Conservation (phyloP, 768 basidiomycete species). For the Mycena kentingensis region DNA sequence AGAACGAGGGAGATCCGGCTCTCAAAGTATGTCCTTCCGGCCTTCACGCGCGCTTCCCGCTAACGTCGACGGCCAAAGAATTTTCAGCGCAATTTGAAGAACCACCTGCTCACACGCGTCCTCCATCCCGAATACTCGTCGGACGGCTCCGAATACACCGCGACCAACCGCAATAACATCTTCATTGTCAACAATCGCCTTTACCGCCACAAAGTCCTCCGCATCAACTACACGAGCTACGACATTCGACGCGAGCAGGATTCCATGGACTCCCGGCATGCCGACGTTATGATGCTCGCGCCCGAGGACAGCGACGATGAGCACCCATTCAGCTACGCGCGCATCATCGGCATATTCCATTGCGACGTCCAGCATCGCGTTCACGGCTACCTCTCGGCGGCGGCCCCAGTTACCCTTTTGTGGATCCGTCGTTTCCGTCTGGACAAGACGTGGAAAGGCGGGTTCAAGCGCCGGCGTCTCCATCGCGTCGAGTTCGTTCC, state of each 20-base stretch:
- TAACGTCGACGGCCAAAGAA: conserved; percentile 3
- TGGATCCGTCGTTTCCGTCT: neutral
- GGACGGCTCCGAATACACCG: conserved; percentile 21
- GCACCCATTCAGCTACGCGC: conserved; percentile 5
- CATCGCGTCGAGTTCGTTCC: neutral
- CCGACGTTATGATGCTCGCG: conserved; percentile 30
- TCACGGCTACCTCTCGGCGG: too few species aligned
- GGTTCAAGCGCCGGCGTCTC: neutral
- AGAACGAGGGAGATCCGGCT: conserved; percentile 12
- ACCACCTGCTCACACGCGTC: conserved; percentile 29
- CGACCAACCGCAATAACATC: neutral
- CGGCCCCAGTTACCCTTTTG: neutral
- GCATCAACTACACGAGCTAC: conserved; percentile 41
- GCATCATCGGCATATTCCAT: conserved; percentile 26
- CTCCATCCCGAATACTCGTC: conserved; percentile 18
- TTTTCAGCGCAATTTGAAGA: conserved; percentile 25
- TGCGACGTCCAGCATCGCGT: conserved; percentile 8
- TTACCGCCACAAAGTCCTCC: conserved; percentile 28
- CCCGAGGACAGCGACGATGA: conserved; percentile 13
- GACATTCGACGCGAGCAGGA: conserved; percentile 39
- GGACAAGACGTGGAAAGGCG: neutral
- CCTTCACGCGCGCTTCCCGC: neutral
- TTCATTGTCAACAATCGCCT: conserved; percentile 17
- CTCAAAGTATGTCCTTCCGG: conserved; percentile 7
- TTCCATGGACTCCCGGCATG: conserved; percentile 29